phyloP scores from a whole-genome alignment of 441 rosid species.

The Populus hybrid region DNA sequence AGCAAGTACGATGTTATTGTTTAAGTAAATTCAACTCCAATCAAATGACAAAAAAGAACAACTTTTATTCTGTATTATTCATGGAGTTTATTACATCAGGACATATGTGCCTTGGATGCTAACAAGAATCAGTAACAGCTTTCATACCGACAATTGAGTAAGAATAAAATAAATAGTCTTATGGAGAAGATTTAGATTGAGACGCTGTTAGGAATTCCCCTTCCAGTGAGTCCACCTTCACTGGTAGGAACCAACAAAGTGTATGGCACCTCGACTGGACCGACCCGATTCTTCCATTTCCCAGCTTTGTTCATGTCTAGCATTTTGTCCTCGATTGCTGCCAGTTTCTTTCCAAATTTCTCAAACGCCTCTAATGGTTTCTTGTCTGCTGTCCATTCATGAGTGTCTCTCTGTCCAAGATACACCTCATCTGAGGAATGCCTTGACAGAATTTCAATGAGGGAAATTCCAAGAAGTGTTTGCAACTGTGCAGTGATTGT shows the following conservation, averaged over 20 bases:
- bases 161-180: not conserved
- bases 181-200: not conserved
- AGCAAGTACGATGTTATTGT: not conserved
- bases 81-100: not conserved
- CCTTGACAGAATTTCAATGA: no score
- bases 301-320: not conserved
- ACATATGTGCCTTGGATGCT: not conserved
- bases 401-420: no score
- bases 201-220: not conserved
- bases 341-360: constrained; percentile 1
- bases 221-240: not conserved
- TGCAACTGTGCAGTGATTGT: no score
- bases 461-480: no score
- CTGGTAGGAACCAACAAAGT: constrained; percentile 3
- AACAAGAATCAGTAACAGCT: not conserved
- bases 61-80: not conserved
- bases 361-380: not conserved
- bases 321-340: not conserved
- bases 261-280: not conserved
- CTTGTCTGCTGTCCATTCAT: no score
- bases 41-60: not conserved
- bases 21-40: not conserved
- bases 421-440: no score
- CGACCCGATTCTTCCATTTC: not conserved
- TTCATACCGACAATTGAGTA: not conserved